These are phyloP conservation scores for Thalassiosira mediterranea DNA, from an alignment of 352 stramenopile genomes.

Conservation along the genomic window DNA sequence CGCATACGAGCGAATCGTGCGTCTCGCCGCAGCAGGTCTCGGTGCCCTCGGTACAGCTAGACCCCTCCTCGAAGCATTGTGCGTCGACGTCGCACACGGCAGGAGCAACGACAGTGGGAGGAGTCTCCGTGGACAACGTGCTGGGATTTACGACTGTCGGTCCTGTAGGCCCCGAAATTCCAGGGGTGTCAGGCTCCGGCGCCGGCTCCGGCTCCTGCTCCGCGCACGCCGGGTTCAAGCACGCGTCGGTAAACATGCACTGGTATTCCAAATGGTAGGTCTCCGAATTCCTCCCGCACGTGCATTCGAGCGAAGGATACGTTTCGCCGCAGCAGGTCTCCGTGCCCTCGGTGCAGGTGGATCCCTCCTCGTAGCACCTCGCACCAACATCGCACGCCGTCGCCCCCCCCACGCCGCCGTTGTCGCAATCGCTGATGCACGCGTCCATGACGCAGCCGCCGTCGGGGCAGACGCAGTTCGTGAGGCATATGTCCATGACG, in stretches of 20 bases:
- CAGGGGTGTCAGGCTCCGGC: too few species aligned
- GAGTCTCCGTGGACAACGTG: too few species aligned
- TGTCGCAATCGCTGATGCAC: neutral
- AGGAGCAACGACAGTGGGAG: neutral
- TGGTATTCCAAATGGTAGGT: neutral
- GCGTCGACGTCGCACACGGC: neutral
- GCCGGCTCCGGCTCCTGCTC: slow-evolving; percentile 23
- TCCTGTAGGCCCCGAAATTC: too few species aligned
- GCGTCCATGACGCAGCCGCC: neutral
- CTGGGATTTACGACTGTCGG: too few species aligned
- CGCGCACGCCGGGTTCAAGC: slow-evolving; percentile 19
- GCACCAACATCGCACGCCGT: neutral
- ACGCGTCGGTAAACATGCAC: slow-evolving; percentile 1
- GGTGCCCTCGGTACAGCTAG: slow-evolving; percentile 4
- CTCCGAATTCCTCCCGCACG: neutral
- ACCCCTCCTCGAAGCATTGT: slow-evolving; percentile 2
- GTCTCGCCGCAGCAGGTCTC: slow-evolving; percentile 15
- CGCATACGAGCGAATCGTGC: slow-evolving; percentile 1
- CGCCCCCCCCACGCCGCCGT: neutral
- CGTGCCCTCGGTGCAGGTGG: slow-evolving; percentile 6
- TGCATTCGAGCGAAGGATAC: slow-evolving; percentile 3
- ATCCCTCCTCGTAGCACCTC: slow-evolving; percentile 1
- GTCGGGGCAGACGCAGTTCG: neutral
- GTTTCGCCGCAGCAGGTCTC: slow-evolving; percentile 15
- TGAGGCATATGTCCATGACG: slow-evolving; percentile 3